A percentile compares a stretch with the other conserved stretches of the same genome.
These are phyloP conservation scores for Epichloe baconii DNA, from an alignment of 2,329 filamentous ascomycete genomes.

Conservation along the genomic window DNA sequence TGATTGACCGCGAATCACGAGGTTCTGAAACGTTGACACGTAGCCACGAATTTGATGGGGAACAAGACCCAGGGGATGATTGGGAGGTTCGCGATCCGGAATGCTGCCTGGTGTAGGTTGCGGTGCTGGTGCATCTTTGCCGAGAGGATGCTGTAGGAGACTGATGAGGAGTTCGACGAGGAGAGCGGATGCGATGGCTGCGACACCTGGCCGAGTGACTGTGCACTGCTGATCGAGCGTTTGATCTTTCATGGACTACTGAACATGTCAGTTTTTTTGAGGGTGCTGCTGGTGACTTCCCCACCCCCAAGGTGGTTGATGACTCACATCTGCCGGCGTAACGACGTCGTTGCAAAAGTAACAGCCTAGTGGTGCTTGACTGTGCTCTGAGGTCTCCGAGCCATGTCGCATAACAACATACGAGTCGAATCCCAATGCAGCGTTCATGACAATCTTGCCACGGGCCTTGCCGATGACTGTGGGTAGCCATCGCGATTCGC, in stretches of 20 bases:
- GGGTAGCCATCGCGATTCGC: conserved; percentile 89
- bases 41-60: conserved; percentile 75
- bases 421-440: conserved; percentile 89
- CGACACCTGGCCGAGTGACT: conserved; percentile 84
- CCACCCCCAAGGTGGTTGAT: neutral
- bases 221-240: conserved; percentile 98
- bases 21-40: conserved; percentile 58
- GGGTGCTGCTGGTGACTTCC: neutral
- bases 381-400: conserved; percentile 41
- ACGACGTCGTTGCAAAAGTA: conserved; percentile 99
- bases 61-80: conserved; percentile 54
- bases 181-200: conserved; percentile 80
- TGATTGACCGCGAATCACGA: conserved; percentile 58
- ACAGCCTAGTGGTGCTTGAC: conserved; percentile 66
- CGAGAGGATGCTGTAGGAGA: conserved; percentile 71
- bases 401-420: conserved; percentile 97
- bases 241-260: conserved; percentile 78
- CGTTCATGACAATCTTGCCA: conserved; percentile 93
- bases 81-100: conserved; percentile 41
- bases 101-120: conserved; percentile 23
- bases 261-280: neutral
- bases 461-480: conserved; percentile 91
- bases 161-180: conserved; percentile 84
- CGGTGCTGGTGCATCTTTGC: conserved; percentile 48
- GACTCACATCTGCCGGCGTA: conserved; percentile 75